Base-by-base conservation (phyloP, 2,329 filamentous ascomycete species). In the Neofusicoccum laricinum region DNA sequence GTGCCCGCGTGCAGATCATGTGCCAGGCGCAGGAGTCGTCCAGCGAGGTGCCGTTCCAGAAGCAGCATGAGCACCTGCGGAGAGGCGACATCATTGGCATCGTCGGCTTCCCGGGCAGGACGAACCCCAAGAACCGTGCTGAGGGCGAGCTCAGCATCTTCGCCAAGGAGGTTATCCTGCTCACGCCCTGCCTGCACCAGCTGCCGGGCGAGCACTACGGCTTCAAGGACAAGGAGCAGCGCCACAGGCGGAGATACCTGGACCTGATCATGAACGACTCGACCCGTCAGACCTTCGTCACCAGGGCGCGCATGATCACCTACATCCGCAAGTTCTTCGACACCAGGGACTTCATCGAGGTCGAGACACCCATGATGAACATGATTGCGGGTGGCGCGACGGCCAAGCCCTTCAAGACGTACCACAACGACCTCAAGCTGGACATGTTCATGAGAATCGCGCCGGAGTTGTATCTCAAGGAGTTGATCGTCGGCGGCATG, bases 331-430 rank as follows among this genome's bases (percentile, higher is more conserved):
- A 87, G 71, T 99, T 90, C 84, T 92, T 99, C 71, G 91, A 97
- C 72, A 86, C 89, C 70, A 86, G 90, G 62, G 91, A 94, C 72
- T 99, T 99, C 78, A 84, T 93, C 64, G 93, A 97, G 77, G 93
- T 98, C 30, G 92, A 98, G 81, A 99, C 95, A 0, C 94, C 95
- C 4, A 97, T 98, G 87, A 93, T 99, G 86, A 96, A 97, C 77
- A 87, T 91, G 72, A 96, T 97, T 75, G 93, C 95, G 34, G 96
- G 95, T 70, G 95, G 95, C 75, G 95, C 95, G 38, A 98, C 95
- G 1, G 95, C 95, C 65, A 93, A 91, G 82, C 95, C 95, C 4
- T 99, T 99, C 80, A 84, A 91, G 70, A 98, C 95, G 14, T 90
- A 96, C 78, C 95, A 98, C 83, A 99, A 99, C 79, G 95, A 98